phyloP scores from a whole-genome alignment of 352 stramenopile genomes.

The Phytophthora cajani region DNA sequence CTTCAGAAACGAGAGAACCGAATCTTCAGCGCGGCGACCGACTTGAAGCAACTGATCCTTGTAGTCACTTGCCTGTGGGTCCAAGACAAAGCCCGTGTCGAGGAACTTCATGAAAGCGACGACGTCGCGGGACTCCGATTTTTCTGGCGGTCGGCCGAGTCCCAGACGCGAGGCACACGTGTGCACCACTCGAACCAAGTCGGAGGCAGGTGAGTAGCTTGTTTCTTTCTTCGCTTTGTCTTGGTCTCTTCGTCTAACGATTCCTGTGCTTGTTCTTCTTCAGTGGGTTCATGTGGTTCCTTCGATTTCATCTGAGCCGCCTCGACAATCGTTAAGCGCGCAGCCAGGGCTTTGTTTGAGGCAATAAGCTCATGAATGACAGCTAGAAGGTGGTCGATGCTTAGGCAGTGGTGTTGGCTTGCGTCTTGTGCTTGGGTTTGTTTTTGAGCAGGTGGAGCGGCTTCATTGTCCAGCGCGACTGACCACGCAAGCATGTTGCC shows the following conservation, averaged over 20 bases:
- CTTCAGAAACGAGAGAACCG: too few species aligned
- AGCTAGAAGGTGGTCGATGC: neutral
- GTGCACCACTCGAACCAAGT: constrained; percentile 25
- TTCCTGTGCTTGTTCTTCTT: neutral
- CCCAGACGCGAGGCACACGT: constrained; percentile 2
- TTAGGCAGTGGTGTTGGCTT: neutral
- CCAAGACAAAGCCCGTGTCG: neutral
- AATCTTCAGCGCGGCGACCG: too few species aligned
- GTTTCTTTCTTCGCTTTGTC: constrained; percentile 6
- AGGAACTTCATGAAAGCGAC: constrained; percentile 32
- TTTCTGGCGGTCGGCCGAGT: constrained; percentile 15
- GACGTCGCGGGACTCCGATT: constrained; percentile 19
- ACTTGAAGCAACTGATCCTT: neutral
- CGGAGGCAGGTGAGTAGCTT: constrained; percentile 6
- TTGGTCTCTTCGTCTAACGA: constrained; percentile 3
- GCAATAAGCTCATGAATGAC: neutral
- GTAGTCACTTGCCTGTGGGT: too few species aligned
- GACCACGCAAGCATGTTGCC: neutral
- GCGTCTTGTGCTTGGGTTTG: neutral
- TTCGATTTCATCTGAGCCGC: neutral
- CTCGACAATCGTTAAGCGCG: constrained; percentile 5
- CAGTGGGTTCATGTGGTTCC: neutral
- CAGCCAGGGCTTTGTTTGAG: neutral
- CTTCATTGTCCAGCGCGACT: neutral
- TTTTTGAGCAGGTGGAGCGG: neutral